Evolutionary conservation across 2,329 filamentous ascomycete genomes (phyloP), one percentile per base, ranked within the genome.

Genomic region (Aschersonia sp.): DNA sequence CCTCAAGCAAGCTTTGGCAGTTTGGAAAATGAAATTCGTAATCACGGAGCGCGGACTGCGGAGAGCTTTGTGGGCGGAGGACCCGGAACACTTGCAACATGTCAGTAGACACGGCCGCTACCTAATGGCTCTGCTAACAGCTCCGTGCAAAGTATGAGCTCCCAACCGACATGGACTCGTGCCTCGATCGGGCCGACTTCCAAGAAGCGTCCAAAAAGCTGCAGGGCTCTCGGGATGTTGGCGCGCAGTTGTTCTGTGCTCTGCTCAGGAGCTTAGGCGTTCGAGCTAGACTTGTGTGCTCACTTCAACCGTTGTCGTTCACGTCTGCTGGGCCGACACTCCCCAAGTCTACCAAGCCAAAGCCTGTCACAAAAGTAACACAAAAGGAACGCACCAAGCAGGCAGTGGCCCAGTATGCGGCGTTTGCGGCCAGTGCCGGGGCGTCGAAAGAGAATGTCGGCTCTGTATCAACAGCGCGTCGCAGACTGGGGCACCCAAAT

Each of bases 231-330:
- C 79, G 89, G 53, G 92, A 98, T 61, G 73, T 94, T 8, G 92
- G 89, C 1, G 85, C 87, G 2, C 89, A 97, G 60, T 63, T 98
- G 0, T 95, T 94, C 57, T 97, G 92, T 61, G 84, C 89, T 3
- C 65, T 97, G 32, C 71, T 98, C 4, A 81, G 92, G 14, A 77
- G 80, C n/a, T 79, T 76, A n/a, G 88, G 87, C 3, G 79, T 97
- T 6, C 79, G 87, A 52, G 74, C 86, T 5, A 77, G 92, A 10
- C 71, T 98, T 5, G 84, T 97, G 0, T 95, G 88, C 62, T 98
- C 92, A 5, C 67, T 98, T 4, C 92, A 98, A 54, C 79, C 83
- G 1, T 70, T 98, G 1, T 74, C 84, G 0, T 89, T 89, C 54
- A 69, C 72, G 2, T 73, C 71, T 5, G 64, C 68, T 0, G 73